These are phyloP conservation scores for Lactuca sativa DNA, from an alignment of 129 eudicot genomes.

Conservation along the genomic window DNA sequence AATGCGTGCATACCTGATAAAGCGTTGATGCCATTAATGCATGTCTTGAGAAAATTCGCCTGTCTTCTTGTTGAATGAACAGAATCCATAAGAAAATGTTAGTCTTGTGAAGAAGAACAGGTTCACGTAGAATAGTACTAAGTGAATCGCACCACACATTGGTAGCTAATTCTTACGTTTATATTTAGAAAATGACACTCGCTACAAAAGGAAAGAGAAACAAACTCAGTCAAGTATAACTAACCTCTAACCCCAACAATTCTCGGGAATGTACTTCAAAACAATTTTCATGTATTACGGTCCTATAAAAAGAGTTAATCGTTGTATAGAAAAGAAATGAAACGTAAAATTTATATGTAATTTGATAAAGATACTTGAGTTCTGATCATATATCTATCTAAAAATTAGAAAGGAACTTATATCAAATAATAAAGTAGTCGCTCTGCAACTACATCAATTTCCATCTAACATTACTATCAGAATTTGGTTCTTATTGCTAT, in stretches of 20 bases:
- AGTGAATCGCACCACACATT: neutral
- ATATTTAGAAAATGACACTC: neutral
- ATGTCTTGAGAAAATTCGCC: slow-evolving; percentile 20
- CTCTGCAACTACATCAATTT: too few relatives aligned
- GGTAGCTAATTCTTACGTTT: neutral
- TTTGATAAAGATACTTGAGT: too few relatives aligned
- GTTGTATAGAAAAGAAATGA: neutral
- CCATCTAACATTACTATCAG: too few relatives aligned
- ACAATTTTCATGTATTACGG: neutral
- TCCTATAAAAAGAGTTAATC: neutral
- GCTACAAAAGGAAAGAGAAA: neutral
- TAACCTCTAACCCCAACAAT: neutral
- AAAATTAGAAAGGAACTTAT: too few relatives aligned
- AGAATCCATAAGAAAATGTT: neutral
- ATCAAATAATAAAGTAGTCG: too few relatives aligned
- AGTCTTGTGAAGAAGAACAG: neutral
- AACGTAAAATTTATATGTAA: neutral
- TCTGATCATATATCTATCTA: too few relatives aligned
- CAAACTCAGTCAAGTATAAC: neutral
- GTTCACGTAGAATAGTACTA: neutral
- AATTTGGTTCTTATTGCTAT: too few relatives aligned
- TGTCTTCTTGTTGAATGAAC: slow-evolving; percentile 4
- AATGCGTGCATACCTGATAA: slow-evolving; percentile 4
- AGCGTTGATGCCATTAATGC: slow-evolving; percentile 26
- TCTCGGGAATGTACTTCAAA: neutral